Evolutionary conservation across 805 yeast genomes (phyloP).

Genomic region (Candida orba): DNA sequence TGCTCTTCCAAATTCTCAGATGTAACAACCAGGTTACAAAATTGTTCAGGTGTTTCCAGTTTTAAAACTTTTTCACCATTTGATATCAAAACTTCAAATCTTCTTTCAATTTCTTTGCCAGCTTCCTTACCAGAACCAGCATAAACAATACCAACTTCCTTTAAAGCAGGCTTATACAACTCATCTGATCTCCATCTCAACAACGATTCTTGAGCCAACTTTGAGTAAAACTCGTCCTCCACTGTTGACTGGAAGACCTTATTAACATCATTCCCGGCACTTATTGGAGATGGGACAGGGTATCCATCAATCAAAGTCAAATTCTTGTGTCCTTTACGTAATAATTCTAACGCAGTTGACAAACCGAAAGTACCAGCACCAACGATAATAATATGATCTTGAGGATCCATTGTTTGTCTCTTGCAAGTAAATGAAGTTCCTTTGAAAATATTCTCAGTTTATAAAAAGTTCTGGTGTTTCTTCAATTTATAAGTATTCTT

Average conservation of each 20-base stretch:
- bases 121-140: constrained; percentile 15
- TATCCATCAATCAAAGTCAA: constrained; percentile 27
- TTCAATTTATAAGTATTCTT: not conserved
- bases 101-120: constrained; percentile 2
- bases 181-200: constrained; percentile 28
- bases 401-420: constrained; percentile 17
- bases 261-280: constrained; percentile 37
- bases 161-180: constrained; percentile 25
- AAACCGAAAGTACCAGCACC: constrained; percentile 41
- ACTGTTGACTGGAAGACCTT: constrained; percentile 28
- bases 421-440: not conserved
- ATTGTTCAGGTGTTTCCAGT: constrained; percentile 7
- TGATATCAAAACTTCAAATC: constrained; percentile 1
- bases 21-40: constrained; percentile 2
- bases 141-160: constrained; percentile 28
- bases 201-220: constrained; percentile 29
- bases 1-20: not conserved
- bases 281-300: constrained; percentile 29
- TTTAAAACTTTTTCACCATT: constrained; percentile 5
- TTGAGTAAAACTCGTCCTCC: constrained; percentile 17
- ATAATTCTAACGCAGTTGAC: constrained; percentile 32
- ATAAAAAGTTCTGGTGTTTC: not conserved
- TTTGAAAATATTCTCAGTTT: not conserved
- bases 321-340: constrained; percentile 26
- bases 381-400: constrained; percentile 23